Conservation (phyloP, 306 rosid species). For the Benincasa hispida region DNA sequence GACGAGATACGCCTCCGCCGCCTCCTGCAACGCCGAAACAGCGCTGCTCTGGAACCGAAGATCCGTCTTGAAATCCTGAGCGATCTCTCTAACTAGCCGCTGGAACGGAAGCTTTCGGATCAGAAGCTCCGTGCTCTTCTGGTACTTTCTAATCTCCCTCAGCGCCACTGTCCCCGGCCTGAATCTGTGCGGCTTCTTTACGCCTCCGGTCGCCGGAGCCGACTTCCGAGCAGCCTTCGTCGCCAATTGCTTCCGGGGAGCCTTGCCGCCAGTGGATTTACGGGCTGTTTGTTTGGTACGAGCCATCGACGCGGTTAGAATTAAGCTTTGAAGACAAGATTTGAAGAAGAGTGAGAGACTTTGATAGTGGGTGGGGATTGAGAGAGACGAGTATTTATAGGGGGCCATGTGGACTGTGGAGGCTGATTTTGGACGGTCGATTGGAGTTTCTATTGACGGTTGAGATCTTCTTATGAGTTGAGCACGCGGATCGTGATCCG, state of each 20-base stretch:
- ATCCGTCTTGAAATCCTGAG: slow-evolving; percentile 7
- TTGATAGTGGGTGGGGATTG: background rate
- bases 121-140: slow-evolving; percentile 5
- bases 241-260: background rate
- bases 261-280: slow-evolving; percentile 5
- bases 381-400: background rate
- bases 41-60: slow-evolving; percentile 7
- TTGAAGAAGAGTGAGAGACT: too few relatives aligned
- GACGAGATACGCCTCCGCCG: slow-evolving; percentile 2
- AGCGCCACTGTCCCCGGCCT: background rate
- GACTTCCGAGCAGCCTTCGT: background rate
- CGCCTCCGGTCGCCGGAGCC: slow-evolving; percentile 5
- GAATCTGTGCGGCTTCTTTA: background rate
- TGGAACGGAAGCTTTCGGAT: slow-evolving; percentile 1
- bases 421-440: background rate
- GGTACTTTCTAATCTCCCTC: background rate
- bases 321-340: background rate
- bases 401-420: background rate
- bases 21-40: background rate
- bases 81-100: background rate
- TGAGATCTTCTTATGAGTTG: background rate
- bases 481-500: background rate
- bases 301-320: background rate
- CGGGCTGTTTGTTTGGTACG: slow-evolving; percentile 5
- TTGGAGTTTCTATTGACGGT: background rate